These are phyloP conservation scores for Colletotrichum filicis DNA, from an alignment of 2,329 filamentous ascomycete genomes.

Conservation along the genomic window DNA sequence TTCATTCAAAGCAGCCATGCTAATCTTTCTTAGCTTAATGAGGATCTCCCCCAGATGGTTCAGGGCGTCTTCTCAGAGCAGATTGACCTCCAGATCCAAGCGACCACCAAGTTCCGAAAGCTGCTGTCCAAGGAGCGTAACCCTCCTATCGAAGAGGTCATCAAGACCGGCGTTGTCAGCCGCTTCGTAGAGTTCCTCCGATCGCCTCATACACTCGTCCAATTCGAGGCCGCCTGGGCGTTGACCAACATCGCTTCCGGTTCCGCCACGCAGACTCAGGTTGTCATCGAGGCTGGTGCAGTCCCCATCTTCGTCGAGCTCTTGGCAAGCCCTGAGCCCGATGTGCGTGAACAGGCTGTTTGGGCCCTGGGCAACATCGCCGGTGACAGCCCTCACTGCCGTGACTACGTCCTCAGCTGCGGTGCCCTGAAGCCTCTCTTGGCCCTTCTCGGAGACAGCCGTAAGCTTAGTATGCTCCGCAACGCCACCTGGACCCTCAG, in stretches of 20 bases:
- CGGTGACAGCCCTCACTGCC: conserved; percentile 96
- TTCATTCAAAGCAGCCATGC: conserved; percentile 27
- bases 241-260: conserved; percentile 99
- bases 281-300: conserved; percentile 97
- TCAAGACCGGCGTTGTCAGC: conserved; percentile 97
- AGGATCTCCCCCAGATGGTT: conserved; percentile 98
- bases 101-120: conserved; percentile 98
- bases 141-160: conserved; percentile 98
- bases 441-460: conserved; percentile 91
- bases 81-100: conserved; percentile 96
- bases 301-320: conserved; percentile 99
- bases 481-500: conserved; percentile 99
- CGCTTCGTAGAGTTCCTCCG: conserved; percentile 98
- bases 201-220: conserved; percentile 96
- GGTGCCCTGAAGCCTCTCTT: conserved; percentile 93
- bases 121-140: conserved; percentile 98
- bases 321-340: conserved; percentile 92
- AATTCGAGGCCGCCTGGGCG: conserved; percentile 99
- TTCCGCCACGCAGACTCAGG: conserved; percentile 96
- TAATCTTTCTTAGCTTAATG: conserved; percentile 78
- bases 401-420: conserved; percentile 93
- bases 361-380: conserved; percentile 99
- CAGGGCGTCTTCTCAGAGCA: conserved; percentile 98
- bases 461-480: conserved; percentile 98
- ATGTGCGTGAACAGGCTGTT: conserved; percentile 97